Base-by-base conservation (phyloP, 345 rosid species). In the Syzygium oleosum region DNA sequence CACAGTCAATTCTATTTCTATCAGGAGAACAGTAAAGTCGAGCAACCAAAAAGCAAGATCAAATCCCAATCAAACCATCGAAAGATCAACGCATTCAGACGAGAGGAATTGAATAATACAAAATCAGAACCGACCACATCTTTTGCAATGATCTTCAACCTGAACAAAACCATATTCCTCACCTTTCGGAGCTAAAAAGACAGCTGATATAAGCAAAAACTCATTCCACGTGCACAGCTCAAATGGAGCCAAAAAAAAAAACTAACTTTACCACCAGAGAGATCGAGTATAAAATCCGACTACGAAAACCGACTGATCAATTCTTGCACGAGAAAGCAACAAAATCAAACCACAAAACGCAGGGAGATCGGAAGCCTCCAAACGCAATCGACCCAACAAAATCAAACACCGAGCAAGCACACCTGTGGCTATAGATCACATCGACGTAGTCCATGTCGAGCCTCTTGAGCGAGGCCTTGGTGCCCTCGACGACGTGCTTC, bases 381-480 rank as follows among this genome's bases (percentile, higher is more conserved):
- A 87, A 52, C 14, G 54, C 78, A 88, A 79, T 19, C 59, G 49
- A 16, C 46, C 58, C 43, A 38, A 12, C 23, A 22, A 29, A 29
- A 29, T 19, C 54, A 23, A 61, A 17, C 27, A 52, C 14, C 46
- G 51, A 80, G 51, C 2, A 29, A 25, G 49, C 58, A 14, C 29
- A 89, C 98, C 98, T 89, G 92, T 96, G 99, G 56, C 98, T 96
- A 87, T 98, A 98, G 63, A 98, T 90, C 79, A 98, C 90, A 89
- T 98, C 99, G 22, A 96, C 97, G 73, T 97, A 98, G 7, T 97
- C 99, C 98, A 94, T 95, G 89, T 98, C 98, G 52, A 98, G 97
- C 68, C 99, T 80, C 90, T 96, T 98, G 84, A 98, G 95, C 46
- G 98, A 98, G 63, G 99, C 92, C 91, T 96, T 95, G 27, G 99